Evolutionary conservation across 2,329 filamentous ascomycete species (phyloP).

Genomic region (Fusarium acutatum): DNA sequence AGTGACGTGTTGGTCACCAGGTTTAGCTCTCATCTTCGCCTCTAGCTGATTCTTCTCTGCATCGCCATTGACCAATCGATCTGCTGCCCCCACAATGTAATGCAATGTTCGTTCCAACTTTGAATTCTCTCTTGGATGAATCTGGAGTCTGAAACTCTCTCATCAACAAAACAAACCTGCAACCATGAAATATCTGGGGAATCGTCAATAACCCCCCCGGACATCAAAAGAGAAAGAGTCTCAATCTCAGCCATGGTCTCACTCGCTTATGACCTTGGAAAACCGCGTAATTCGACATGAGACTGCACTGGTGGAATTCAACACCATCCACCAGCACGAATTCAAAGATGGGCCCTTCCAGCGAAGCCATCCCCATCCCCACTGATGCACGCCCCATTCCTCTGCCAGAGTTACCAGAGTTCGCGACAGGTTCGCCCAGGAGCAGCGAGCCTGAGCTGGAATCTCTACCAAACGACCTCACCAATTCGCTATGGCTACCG

Average conservation of each 20-base stretch:
- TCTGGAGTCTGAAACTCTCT: not conserved
- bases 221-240: not conserved
- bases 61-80: conserved; percentile 29
- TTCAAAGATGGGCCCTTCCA: conserved; percentile 23
- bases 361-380: conserved; percentile 23
- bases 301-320: conserved; percentile 25
- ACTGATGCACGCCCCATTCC: conserved; percentile 23
- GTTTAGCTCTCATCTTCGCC: not conserved
- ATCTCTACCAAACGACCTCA: conserved; percentile 9
- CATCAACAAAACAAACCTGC: not conserved
- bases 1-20: conserved; percentile 12
- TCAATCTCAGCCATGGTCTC: conserved; percentile 17
- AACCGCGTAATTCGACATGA: conserved; percentile 25
- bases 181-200: not conserved
- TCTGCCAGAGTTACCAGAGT: conserved; percentile 28
- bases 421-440: conserved; percentile 1
- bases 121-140: not conserved
- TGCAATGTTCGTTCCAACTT: not conserved
- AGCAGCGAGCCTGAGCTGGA: conserved; percentile 14
- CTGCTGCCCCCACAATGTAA: conserved; percentile 5
- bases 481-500: conserved; percentile 21
- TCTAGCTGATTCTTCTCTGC: not conserved
- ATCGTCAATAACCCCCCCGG: not conserved
- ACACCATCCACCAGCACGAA: conserved; percentile 8
- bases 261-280: conserved; percentile 17